These are phyloP conservation scores for Euclidium syriacum DNA, from an alignment of 345 rosid genomes.

Conservation along the genomic window DNA sequence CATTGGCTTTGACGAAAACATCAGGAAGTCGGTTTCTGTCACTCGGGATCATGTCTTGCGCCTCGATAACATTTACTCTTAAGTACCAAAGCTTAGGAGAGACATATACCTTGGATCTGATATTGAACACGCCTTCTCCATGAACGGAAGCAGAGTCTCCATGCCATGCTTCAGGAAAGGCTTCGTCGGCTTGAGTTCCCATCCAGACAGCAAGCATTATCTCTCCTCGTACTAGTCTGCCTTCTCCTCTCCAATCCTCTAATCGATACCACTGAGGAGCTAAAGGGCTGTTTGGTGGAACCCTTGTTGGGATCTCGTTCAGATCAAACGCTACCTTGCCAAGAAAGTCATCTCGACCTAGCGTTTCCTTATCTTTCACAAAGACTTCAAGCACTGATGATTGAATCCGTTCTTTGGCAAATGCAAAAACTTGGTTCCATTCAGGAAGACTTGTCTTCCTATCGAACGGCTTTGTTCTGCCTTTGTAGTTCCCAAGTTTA, in stretches of 20 bases:
- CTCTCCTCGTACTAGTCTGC: constrained; percentile 69
- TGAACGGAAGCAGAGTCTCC: constrained; percentile 61
- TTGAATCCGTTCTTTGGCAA: constrained; percentile 78
- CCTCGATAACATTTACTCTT: constrained; percentile 79
- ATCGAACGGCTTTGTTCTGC: constrained; percentile 72
- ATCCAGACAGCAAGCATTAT: constrained; percentile 93
- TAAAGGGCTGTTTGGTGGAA: constrained; percentile 90
- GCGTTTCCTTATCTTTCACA: constrained; percentile 65
- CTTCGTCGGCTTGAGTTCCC: constrained; percentile 96
- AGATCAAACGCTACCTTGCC: constrained; percentile 73
- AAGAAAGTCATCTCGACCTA: constrained; percentile 69
- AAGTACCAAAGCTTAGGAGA: constrained; percentile 91
- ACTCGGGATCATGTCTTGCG: constrained; percentile 69
- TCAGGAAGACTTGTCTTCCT: constrained; percentile 72
- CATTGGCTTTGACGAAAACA: constrained; percentile 62
- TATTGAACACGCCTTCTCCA: constrained; percentile 60
- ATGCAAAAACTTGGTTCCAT: constrained; percentile 92
- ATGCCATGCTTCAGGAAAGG: constrained; percentile 84
- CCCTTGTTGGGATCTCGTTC: constrained; percentile 82
- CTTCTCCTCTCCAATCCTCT: constrained; percentile 66
- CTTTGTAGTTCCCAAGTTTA: constrained; percentile 87
- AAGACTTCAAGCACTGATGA: constrained; percentile 68
- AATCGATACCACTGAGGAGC: constrained; percentile 91
- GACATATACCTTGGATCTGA: constrained; percentile 72
- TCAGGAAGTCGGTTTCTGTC: constrained; percentile 65